Evolutionary conservation across 441 rosid species (phyloP).

Genomic region (Euphorbia schlechtendalii): DNA sequence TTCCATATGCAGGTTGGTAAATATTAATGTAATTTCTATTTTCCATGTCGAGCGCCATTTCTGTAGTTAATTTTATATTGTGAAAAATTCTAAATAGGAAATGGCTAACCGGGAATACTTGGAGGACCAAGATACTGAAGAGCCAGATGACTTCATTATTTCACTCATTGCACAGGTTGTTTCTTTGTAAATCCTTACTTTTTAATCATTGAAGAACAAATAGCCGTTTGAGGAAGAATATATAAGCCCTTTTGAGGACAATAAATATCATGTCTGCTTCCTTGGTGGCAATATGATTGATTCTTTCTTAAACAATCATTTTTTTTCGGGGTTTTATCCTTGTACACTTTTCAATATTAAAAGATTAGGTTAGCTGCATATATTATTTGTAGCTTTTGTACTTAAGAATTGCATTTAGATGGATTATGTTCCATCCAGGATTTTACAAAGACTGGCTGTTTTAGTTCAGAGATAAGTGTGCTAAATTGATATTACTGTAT

Average conservation of each 20-base stretch:
- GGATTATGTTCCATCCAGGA: neutral
- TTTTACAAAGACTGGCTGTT: neutral
- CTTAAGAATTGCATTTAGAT: neutral
- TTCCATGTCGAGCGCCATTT: slow-evolving; percentile 9
- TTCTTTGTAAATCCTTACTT: slow-evolving; percentile 15
- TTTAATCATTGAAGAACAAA: neutral
- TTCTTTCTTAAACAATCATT: neutral
- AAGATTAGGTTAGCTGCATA: neutral
- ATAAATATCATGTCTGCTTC: neutral
- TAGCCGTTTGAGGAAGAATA: neutral
- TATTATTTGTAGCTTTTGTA: neutral
- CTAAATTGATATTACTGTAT: neutral
- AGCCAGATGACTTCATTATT: slow-evolving; percentile 92
- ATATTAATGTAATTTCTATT: slow-evolving; percentile 10
- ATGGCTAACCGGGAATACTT: slow-evolving; percentile 83
- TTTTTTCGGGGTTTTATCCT: neutral
- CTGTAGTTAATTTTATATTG: slow-evolving; percentile 13
- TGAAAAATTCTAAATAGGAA: slow-evolving; percentile 49
- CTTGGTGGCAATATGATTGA: neutral
- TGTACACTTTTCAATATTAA: neutral
- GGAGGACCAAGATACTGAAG: slow-evolving; percentile 96
- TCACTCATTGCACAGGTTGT: slow-evolving; percentile 85
- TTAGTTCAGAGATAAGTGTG: neutral
- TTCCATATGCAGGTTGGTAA: slow-evolving; percentile 86
- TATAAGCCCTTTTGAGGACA: neutral